Evolutionary conservation across 148 eudicot genomes (phyloP), one percentile per base, ranked within the genome.

Genomic region (Hydrangea macrophylla): DNA sequence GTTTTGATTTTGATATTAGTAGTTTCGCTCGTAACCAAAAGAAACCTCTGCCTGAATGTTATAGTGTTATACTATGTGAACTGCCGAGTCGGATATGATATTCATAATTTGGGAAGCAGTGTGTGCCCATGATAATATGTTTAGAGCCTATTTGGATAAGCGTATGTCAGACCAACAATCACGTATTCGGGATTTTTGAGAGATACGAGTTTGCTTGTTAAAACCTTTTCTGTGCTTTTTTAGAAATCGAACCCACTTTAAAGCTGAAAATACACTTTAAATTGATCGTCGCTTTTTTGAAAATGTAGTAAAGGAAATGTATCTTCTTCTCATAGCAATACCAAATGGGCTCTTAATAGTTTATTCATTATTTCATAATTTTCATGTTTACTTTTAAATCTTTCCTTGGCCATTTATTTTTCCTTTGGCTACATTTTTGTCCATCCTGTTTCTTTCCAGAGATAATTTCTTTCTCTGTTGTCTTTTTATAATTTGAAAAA

Each of bases 401-500:
- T 56, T 69, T 53, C 20, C 22, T 23, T 66, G 28, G 9, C 48
- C 39, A 30, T 23, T 44, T 31, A 44, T 58, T n/a, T 65, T 39
- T 51, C 36, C 23, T 24, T 27, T 40, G 12, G 62, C 22, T 50
- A 24, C 62, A 31, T 20, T 50, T 36, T 31, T 51, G 32, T 70
- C 10, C 20, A 11, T 36, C 12, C 22, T 73, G 30, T 45, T 2
- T 65, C 25, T 11, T 35, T 12, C 56, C 22, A 42, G 23, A 71
- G 15, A 5, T 6, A 9, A 51, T 13, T 33, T 58, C 37, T 58
- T 2, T 64, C 9, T 68, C 20, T 55, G 25, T 61, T 62, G 26
- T 51, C 58, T 62, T 8, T 55, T 72, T 61, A 11, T 62, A 61
- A 27, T 28, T 30, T 35, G 27, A 60, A 9, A 48, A 58, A 71